Conservation (phyloP, 495 filamentous ascomycete genomes). For the Xylaria longipes region DNA sequence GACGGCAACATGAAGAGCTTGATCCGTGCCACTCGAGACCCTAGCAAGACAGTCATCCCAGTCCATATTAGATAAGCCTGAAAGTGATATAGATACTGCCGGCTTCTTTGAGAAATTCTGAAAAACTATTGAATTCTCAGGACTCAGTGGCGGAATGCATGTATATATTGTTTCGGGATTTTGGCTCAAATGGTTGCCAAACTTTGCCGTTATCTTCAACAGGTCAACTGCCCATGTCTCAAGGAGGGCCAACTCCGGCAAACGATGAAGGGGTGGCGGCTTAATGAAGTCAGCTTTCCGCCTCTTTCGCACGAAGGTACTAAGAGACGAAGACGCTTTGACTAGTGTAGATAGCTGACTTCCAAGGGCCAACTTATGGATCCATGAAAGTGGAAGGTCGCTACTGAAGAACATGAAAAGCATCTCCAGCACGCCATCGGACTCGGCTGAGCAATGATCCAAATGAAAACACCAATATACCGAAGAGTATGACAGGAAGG, state of each 20-base stretch:
- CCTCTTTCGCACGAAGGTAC: background rate
- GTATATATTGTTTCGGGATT: background rate
- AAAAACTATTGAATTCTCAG: background rate
- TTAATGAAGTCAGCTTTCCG: background rate
- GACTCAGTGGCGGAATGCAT: constrained; percentile 2
- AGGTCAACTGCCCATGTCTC: constrained; percentile 11
- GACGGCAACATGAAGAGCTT: background rate
- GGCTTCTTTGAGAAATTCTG: constrained; percentile 2
- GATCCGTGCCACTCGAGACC: background rate
- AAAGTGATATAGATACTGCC: background rate
- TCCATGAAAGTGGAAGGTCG: background rate
- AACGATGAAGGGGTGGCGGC: background rate
- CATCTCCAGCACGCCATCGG: background rate
- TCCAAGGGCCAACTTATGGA: background rate
- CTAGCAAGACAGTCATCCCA: constrained; percentile 6
- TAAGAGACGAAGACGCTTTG: constrained; percentile 6
- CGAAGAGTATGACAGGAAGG: background rate
- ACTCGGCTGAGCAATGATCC: background rate
- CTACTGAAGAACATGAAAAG: background rate
- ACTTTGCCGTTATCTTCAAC: background rate
- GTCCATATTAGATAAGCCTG: background rate
- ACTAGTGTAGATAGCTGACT: background rate
- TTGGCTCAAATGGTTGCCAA: background rate
- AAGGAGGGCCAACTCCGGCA: background rate
- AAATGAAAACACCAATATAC: background rate